phyloP scores from a whole-genome alignment of 257 asterid species.

The Solanum neorickii region DNA sequence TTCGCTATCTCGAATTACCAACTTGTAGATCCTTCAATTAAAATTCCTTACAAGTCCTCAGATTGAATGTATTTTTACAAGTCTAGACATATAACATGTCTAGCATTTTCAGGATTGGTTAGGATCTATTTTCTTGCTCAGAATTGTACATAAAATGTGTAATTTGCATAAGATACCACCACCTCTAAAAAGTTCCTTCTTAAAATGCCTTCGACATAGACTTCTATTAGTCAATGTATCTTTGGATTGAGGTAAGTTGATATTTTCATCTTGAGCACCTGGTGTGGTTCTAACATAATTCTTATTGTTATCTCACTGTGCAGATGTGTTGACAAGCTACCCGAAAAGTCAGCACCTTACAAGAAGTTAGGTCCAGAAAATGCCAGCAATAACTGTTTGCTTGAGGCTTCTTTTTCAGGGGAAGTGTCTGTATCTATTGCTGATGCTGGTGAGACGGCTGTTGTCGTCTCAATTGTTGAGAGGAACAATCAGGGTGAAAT shows the following conservation, averaged over 20 bases:
- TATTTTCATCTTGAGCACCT: background rate
- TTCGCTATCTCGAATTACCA: background rate
- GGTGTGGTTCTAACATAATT: constrained; percentile 8
- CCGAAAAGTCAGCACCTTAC: constrained; percentile 16
- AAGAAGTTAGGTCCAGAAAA: constrained; percentile 27
- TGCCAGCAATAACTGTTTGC: constrained; percentile 16
- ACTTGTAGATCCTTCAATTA: background rate
- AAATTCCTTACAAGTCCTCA: background rate
- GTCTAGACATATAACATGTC: background rate
- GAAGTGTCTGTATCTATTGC: constrained; percentile 73
- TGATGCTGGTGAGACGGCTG: constrained; percentile 87
- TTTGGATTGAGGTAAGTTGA: background rate
- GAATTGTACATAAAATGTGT: background rate
- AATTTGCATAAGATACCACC: background rate
- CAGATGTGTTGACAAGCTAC: constrained; percentile 52
- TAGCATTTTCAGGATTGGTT: background rate
- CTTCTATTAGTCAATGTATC: background rate
- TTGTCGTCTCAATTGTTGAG: constrained; percentile 55
- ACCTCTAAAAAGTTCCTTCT: background rate
- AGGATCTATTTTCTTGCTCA: background rate
- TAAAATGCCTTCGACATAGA: background rate
- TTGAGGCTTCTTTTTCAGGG: constrained; percentile 53
- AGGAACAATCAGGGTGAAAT: constrained; percentile 35
- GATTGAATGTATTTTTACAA: background rate
- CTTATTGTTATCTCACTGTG: constrained; percentile 18